phyloP scores from a whole-genome alignment of 306 rosid genomes.

The Gynostemma pentaphyllum region DNA sequence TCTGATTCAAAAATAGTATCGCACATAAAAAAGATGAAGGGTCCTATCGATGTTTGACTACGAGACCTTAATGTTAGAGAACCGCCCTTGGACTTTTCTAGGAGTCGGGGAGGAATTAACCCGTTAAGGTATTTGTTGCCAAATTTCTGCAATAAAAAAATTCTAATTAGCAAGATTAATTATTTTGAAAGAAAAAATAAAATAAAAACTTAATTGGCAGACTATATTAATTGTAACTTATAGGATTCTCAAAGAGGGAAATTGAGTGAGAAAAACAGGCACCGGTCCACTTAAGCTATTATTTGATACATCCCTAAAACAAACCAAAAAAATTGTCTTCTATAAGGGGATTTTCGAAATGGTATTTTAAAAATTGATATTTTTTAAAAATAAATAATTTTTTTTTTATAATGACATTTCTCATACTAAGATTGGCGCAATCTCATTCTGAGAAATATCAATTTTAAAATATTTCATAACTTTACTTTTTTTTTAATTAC shows the following conservation, averaged over 20 bases:
- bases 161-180: neutral
- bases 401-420: too few species aligned
- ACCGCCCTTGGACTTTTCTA: constrained; percentile 17
- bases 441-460: too few species aligned
- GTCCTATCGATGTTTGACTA: too few species aligned
- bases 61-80: constrained; percentile 27
- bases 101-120: constrained; percentile 20
- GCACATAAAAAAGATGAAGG: too few species aligned
- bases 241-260: constrained; percentile 22
- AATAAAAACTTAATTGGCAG: neutral
- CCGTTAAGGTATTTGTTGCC: constrained; percentile 27
- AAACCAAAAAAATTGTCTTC: too few species aligned
- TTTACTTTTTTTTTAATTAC: too few species aligned
- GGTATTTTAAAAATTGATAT: too few species aligned
- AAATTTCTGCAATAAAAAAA: constrained; percentile 18
- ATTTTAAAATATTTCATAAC: too few species aligned
- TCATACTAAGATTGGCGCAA: too few species aligned
- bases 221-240: constrained; percentile 16
- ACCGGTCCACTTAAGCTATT: constrained; percentile 27
- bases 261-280: constrained; percentile 29
- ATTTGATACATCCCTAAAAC: constrained; percentile 34
- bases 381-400: too few species aligned
- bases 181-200: neutral
- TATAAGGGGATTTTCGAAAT: too few species aligned
- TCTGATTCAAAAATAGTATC: too few species aligned